These are phyloP conservation scores for Podaxis rugospora DNA, from an alignment of 768 basidiomycete genomes.

Conservation along the genomic window DNA sequence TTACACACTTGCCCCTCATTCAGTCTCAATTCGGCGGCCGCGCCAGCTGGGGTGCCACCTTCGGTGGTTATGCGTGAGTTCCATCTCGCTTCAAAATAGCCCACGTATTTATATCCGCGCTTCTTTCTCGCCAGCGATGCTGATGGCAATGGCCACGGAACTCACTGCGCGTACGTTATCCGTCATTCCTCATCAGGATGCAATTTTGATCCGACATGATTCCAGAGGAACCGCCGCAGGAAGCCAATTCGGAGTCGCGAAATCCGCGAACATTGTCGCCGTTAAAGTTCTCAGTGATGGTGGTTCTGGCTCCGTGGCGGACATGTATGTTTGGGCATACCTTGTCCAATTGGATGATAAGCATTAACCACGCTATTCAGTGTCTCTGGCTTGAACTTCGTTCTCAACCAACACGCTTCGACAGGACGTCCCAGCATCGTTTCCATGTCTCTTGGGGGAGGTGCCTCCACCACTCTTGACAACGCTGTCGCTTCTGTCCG, in stretches of 20 bases:
- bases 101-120: neutral
- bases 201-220: neutral
- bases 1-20: neutral
- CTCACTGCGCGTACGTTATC: slow-evolving; percentile 25
- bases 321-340: slow-evolving; percentile 13
- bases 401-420: slow-evolving; percentile 13
- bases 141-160: slow-evolving; percentile 38
- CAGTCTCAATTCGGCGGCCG: slow-evolving; percentile 35
- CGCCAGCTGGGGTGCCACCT: slow-evolving; percentile 33
- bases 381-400: slow-evolving; percentile 27
- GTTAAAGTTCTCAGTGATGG: slow-evolving; percentile 36
- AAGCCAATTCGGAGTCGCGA: slow-evolving; percentile 21
- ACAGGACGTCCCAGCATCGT: slow-evolving; percentile 24
- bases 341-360: neutral
- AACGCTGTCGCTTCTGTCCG: slow-evolving; percentile 24
- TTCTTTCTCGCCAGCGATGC: slow-evolving; percentile 9
- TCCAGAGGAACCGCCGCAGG: slow-evolving; percentile 22
- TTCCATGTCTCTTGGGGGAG: slow-evolving; percentile 30
- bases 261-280: slow-evolving; percentile 30
- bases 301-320: slow-evolving; percentile 19
- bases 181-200: neutral
- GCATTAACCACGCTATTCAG: slow-evolving; percentile 5
- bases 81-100: neutral
- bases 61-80: slow-evolving; percentile 20
- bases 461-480: slow-evolving; percentile 22